These are phyloP conservation scores for Mycena belliarum DNA, from an alignment of 768 basidiomycete genomes.

Conservation along the genomic window DNA sequence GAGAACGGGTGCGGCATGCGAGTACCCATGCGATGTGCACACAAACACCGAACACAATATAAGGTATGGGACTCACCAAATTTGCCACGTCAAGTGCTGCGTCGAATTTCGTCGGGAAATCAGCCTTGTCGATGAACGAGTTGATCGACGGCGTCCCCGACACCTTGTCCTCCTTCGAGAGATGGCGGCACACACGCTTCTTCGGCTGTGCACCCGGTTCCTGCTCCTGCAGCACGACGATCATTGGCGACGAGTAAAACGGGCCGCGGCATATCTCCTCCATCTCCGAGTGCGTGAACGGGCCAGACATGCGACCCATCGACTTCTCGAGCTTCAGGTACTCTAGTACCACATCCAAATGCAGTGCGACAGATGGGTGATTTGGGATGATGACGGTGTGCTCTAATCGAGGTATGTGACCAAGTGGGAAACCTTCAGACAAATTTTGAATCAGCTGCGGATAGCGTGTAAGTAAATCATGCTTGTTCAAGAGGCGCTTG, in stretches of 20 bases:
- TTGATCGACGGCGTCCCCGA: conserved; percentile 20
- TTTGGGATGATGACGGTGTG: conserved; percentile 12
- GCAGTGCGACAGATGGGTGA: conserved; percentile 4
- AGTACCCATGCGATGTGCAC: too few species aligned
- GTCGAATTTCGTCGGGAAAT: conserved; percentile 21
- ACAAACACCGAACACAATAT: too few species aligned
- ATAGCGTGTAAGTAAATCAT: conserved; percentile 25
- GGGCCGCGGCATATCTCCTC: conserved; percentile 25
- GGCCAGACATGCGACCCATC: conserved; percentile 18
- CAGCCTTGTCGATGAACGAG: conserved; percentile 19
- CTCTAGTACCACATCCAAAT: background rate
- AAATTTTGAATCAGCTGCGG: conserved; percentile 34
- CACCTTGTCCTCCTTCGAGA: background rate
- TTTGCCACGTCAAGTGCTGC: conserved; percentile 18
- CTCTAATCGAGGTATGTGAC: background rate
- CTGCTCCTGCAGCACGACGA: conserved; percentile 9
- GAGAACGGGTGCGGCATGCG: too few species aligned
- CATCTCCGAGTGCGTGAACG: background rate
- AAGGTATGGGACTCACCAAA: too few species aligned
- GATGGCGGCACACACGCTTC: too few species aligned
- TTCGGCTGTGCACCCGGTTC: background rate
- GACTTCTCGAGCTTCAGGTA: background rate
- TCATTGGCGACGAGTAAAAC: conserved; percentile 27
- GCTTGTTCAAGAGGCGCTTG: conserved; percentile 21
- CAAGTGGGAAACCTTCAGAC: conserved; percentile 23